These are phyloP conservation scores for Exserohilum turcica DNA, from an alignment of 2,329 filamentous ascomycete species.

Conservation along the genomic window DNA sequence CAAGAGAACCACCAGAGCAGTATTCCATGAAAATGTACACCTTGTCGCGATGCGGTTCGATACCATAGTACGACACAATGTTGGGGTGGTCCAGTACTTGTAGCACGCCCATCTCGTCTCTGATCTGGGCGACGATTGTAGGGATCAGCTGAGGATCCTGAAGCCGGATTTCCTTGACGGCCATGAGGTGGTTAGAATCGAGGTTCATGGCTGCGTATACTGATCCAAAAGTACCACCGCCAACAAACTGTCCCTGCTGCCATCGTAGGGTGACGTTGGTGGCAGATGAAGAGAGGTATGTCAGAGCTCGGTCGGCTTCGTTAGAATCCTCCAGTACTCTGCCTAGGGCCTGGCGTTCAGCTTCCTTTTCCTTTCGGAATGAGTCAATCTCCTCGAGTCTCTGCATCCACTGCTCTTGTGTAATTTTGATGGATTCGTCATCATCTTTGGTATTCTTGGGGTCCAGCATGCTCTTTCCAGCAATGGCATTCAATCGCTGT, in stretches of 20 bases:
- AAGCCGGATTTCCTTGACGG: conserved; percentile 95
- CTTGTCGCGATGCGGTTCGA: conserved; percentile 96
- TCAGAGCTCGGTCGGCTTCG: conserved; percentile 92
- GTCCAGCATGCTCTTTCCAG: conserved; percentile 77
- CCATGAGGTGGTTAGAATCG: conserved; percentile 95
- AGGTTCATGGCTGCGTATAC: conserved; percentile 98
- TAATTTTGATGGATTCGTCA: conserved; percentile 77
- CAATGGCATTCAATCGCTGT: conserved; percentile 79
- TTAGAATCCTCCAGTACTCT: conserved; percentile 92
- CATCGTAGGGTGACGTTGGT: conserved; percentile 95
- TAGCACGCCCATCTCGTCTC: conserved; percentile 94
- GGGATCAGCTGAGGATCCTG: conserved; percentile 97
- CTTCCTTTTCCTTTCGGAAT: conserved; percentile 75
- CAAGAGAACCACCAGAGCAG: conserved; percentile 91
- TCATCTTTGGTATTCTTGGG: conserved; percentile 77
- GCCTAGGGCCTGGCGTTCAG: conserved; percentile 84
- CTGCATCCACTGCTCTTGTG: conserved; percentile 75
- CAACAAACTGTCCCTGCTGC: conserved; percentile 99
- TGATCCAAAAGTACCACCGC: conserved; percentile 94
- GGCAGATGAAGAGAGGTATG: conserved; percentile 89
- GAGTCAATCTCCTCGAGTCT: conserved; percentile 79
- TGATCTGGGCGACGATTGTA: conserved; percentile 89
- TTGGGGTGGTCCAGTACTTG: conserved; percentile 97
- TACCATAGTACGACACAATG: conserved; percentile 95
- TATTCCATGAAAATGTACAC: conserved; percentile 99